Conservation (phyloP, 805 yeast species). For the Metschnikowia continentalis region DNA sequence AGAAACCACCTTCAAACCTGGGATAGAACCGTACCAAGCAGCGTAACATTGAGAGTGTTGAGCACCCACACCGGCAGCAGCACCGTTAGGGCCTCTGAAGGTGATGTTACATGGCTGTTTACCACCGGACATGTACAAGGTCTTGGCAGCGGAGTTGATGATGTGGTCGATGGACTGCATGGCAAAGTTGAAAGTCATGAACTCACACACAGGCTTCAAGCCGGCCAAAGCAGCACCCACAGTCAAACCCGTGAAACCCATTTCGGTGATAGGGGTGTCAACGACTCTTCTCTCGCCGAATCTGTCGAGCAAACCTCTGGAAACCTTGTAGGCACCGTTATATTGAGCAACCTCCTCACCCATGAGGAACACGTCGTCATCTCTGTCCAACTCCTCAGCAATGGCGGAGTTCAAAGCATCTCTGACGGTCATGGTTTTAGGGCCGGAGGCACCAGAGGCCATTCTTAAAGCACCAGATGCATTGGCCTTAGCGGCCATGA, state of each 20-base stretch:
- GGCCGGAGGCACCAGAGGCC: slow-evolving; percentile 48
- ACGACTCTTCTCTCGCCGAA: slow-evolving; percentile 91
- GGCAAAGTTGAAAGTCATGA: slow-evolving; percentile 99
- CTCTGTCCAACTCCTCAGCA: slow-evolving; percentile 96
- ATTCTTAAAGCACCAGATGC: slow-evolving; percentile 28
- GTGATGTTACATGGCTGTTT: slow-evolving; percentile 94
- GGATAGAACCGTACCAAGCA: slow-evolving; percentile 97
- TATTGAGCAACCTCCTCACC: slow-evolving; percentile 99
- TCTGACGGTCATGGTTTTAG: slow-evolving; percentile 79
- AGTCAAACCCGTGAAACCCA: slow-evolving; percentile 95
- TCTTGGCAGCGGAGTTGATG: slow-evolving; percentile 97
- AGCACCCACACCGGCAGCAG: slow-evolving; percentile 99
- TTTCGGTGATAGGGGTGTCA: slow-evolving; percentile 98
- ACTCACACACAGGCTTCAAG: slow-evolving; percentile 93
- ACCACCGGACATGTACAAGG: slow-evolving; percentile 99
- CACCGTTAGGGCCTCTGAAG: slow-evolving; percentile 99
- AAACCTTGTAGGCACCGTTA: slow-evolving; percentile 97
- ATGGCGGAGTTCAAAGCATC: slow-evolving; percentile 94
- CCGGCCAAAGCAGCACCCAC: slow-evolving; percentile 97
- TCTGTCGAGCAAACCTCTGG: slow-evolving; percentile 91
- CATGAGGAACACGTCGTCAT: slow-evolving; percentile 88
- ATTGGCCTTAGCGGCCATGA: slow-evolving; percentile 29
- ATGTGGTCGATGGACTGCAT: slow-evolving; percentile 99
- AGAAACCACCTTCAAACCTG: slow-evolving; percentile 94
- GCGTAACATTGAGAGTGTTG: slow-evolving; percentile 98